Base-by-base conservation (phyloP, 2,329 filamentous ascomycete genomes). In the Aspergillus aculeatinus region DNA sequence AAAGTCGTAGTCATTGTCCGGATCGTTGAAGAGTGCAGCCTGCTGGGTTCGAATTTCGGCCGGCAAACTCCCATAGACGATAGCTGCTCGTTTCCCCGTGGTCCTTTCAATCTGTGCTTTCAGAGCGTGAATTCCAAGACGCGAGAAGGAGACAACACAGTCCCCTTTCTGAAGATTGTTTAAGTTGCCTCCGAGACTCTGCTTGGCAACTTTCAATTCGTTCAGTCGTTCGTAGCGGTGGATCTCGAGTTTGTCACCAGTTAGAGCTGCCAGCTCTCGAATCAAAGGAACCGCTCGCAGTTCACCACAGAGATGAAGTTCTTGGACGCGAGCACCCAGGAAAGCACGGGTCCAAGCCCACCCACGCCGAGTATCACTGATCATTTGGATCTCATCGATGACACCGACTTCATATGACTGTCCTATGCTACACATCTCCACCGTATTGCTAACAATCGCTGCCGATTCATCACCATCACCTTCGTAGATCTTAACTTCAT, bases 301-400 rank as follows among this genome's bases (percentile, higher is more conserved):
- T 76, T 99, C 95, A 61, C 95, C 95, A 73, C 95, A 99, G 0
- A 99, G 82, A 76, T 99, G 95, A 5, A 99, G 81, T 72, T 99
- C 95, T 67, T 88, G 89, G 4, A 92, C 95, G 75, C 90, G 88
- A 1, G 96, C 83, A 39, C 95, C 95, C 5, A 99, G 81, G 14
- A 98, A 81, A 2, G 95, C 95, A 68, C 92, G 87, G 1, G 93
- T 96, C 95, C 95, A 99, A 2, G 92, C 93, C 88, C 90, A 96
- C 1, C 96, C 95, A 67, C 95, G 88, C 0, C 91, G 86, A 0
- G 74, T 63, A 69, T 92, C 88, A 16, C 86, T 88, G 66, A 99
- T 91, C 95, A 99, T 98, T 76, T 99, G 95, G 59, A 99, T 98
- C 79, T 99, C 95, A 72, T 99, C 95, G 63, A 99, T 94, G 66